Evolutionary conservation across 345 rosid genomes (phyloP), one percentile per base, ranked within the genome.

Genomic region (Physaria fendleri): DNA sequence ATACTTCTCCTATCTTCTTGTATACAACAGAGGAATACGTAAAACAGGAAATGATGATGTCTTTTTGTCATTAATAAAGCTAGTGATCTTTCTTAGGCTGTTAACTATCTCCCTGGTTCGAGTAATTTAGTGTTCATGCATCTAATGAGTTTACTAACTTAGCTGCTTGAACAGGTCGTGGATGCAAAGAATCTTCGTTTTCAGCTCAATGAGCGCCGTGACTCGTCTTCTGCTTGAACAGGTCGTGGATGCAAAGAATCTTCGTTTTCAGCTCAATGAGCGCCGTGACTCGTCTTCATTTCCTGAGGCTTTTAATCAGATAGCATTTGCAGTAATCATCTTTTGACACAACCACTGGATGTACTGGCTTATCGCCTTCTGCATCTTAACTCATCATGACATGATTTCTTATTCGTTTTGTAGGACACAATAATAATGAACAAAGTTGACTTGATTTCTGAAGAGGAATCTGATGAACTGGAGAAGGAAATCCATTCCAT

Each of bases 221-320:
- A 75, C 50, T 76, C 88, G 25, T 77, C 88, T 60, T 79, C 90
- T n/a, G n/a, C n/a, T 71, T 61, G n/a, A 59, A 52, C 56, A 92
- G 98, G 98, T 92, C 27, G 98, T 83, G 64, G 98, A 92, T 81
- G 98, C 98, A 69, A 88, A 83, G 71, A 92, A 92, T 70, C 87
- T 92, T 46, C 82, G 62, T 5, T 78, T 84, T 75, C 95, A 86
- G 81, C 84, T 92, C 59, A 71, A 73, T 37, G 74, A 77, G 62
- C 74, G 62, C 27, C 75, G 66, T 33, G 74, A 75, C 50, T 76
- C 88, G 25, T 77, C 88, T 60, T 79, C 90, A 7, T 88, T 84
- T 81, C 85, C 98, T 12, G 98, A 92, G 79, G 96, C 90, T 43
- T 82, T 80, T 72, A 84, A 75, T 73, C 98, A 92, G 51, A 86